Percentiles rank a stretch among this genome's conserved stretches.
phyloP scores from a whole-genome alignment of 2,329 filamentous ascomycete species.

The Arachnomyces sp. region DNA sequence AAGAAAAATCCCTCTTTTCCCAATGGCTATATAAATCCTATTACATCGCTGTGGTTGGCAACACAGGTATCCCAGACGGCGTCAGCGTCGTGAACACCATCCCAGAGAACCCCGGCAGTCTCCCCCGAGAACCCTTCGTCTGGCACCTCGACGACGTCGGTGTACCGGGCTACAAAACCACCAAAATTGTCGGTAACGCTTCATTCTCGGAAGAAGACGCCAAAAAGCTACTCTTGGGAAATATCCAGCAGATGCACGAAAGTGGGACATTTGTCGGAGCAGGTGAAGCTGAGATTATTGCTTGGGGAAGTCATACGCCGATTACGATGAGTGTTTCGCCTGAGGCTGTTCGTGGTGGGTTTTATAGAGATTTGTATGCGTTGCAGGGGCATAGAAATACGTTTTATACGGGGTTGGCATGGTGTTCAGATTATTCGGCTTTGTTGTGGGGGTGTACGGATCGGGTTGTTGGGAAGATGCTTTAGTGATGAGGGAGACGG shows the following conservation, averaged over 20 bases:
- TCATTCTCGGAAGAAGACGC: conserved; percentile 2
- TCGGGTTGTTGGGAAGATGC: no score
- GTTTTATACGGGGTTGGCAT: conserved; percentile 39
- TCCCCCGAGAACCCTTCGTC: conserved; percentile 6
- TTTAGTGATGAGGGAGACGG: no score
- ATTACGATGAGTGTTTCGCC: conserved; percentile 27
- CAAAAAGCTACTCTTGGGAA: conserved; percentile 2
- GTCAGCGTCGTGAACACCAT: conserved; percentile 1
- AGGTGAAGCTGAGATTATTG: conserved; percentile 1
- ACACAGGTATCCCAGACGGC: conserved; percentile 2
- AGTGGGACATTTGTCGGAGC: conserved; percentile 6
- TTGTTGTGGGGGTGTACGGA: conserved; percentile 17
- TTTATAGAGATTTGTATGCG: conserved; percentile 34
- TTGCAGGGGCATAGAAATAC: conserved; percentile 41
- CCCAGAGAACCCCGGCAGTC: conserved; percentile 1
- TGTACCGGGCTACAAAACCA: conserved; percentile 4
- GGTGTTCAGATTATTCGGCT: conserved; percentile 14
- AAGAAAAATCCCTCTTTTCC: conserved; percentile 26
- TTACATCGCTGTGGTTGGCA: conserved; percentile 6
- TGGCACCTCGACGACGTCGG: conserved; percentile 7
- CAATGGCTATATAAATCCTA: conserved; percentile 17
- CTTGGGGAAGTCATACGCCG: conserved; percentile 24
- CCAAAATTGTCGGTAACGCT: conserved; percentile 6
- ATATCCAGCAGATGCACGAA: conserved; percentile 1
- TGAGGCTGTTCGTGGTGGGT: conserved; percentile 31